Conservation (phyloP, 305 asterid species). For the Solanum aculeatissimum region DNA sequence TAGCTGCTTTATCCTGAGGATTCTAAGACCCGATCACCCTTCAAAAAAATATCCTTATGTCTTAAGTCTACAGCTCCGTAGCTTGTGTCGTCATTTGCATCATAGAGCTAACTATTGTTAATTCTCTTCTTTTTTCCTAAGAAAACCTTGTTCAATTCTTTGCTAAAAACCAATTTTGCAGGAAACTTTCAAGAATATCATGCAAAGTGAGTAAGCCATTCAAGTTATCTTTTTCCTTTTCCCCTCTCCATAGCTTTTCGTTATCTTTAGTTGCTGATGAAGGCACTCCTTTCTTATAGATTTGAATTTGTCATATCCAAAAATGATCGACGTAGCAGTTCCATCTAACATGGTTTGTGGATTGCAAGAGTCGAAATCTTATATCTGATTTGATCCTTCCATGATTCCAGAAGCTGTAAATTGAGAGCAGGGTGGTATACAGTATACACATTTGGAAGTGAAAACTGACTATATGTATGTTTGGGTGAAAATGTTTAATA, state of each 20-base stretch:
- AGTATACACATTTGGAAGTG: background rate
- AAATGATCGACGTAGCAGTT: slow-evolving; percentile 90
- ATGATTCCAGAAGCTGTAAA: background rate
- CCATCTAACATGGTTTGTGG: slow-evolving; percentile 96
- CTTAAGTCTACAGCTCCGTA: too few relatives aligned
- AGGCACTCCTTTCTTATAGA: slow-evolving; percentile 21
- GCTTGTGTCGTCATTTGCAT: background rate
- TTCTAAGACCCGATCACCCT: too few relatives aligned
- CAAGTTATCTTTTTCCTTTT: background rate
- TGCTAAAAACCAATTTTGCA: slow-evolving; percentile 13
- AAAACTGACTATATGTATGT: background rate
- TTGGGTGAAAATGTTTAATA: background rate
- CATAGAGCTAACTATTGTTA: background rate
- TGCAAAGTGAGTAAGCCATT: slow-evolving; percentile 64
- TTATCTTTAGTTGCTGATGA: background rate
- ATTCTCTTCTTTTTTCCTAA: background rate
- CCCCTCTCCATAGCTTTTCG: background rate
- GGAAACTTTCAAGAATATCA: slow-evolving; percentile 77
- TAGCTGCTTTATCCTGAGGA: background rate
- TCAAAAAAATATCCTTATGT: too few relatives aligned
- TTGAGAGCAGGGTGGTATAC: background rate
- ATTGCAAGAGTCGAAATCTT: slow-evolving; percentile 46
- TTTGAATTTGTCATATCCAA: slow-evolving; percentile 78
- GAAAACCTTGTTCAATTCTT: background rate
- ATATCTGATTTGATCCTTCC: background rate